These are phyloP conservation scores for Pseudisothecium myosuroides DNA, from an alignment of 225 moss, liverwort and hornwort genomes.

Conservation along the genomic window DNA sequence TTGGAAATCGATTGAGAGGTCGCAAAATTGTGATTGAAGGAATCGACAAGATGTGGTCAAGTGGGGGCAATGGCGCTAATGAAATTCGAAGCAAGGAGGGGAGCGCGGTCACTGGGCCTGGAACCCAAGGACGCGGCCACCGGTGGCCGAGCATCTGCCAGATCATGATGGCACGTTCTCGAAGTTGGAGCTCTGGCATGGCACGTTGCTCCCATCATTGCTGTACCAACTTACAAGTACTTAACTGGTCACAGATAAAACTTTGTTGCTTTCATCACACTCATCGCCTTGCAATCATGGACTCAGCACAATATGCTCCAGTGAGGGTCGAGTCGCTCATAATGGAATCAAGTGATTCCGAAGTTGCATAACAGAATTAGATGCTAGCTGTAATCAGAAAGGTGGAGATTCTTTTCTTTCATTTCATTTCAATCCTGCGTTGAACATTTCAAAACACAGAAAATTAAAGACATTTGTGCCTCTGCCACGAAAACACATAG, in stretches of 20 bases:
- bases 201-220: conserved; percentile 15
- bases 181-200: conserved; percentile 8
- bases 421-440: not conserved
- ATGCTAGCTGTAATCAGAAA: not conserved
- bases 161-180: conserved; percentile 18
- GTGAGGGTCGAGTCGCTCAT: not conserved
- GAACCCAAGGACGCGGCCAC: not conserved
- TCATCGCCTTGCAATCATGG: conserved; percentile 1
- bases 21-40: not conserved
- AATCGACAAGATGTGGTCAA: not conserved
- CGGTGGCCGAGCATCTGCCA: not conserved
- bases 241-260: not conserved
- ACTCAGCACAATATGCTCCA: not conserved
- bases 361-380: not conserved
- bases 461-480: not conserved
- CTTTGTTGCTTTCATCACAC: not conserved
- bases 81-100: not conserved
- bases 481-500: not conserved
- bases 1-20: not conserved
- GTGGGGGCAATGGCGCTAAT: not conserved
- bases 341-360: not conserved
- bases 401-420: not conserved
- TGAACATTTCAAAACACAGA: not conserved
- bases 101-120: not conserved
- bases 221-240: not conserved